These are phyloP conservation scores for Myxozyma neotropica DNA, from an alignment of 805 yeast species.

Conservation along the genomic window DNA sequence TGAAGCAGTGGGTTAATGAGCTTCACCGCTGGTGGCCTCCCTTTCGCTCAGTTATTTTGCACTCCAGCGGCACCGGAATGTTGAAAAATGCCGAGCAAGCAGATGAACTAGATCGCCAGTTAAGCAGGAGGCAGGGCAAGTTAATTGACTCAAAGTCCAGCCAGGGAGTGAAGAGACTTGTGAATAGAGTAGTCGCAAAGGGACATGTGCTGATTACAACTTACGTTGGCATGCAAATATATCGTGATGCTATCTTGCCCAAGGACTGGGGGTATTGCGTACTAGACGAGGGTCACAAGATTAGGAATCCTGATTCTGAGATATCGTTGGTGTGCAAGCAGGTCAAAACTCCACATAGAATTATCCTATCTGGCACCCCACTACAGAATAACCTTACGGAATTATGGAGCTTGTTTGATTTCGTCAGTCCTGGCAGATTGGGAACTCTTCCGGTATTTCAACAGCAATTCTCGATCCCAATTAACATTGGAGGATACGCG, in stretches of 20 bases:
- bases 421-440: constrained; percentile 88
- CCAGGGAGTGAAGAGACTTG: constrained; percentile 34
- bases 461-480: constrained; percentile 87
- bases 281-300: constrained; percentile 95
- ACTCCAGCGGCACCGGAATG: constrained; percentile 93
- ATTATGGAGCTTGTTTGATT: constrained; percentile 93
- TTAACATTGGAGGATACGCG: constrained; percentile 96
- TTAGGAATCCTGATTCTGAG: constrained; percentile 89
- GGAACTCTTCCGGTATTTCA: constrained; percentile 96
- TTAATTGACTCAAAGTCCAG: constrained; percentile 38
- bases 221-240: constrained; percentile 79
- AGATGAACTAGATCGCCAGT: constrained; percentile 39
- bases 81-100: constrained; percentile 38
- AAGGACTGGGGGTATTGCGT: constrained; percentile 87
- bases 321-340: constrained; percentile 85
- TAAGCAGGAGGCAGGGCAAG: constrained; percentile 43
- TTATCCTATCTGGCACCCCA: constrained; percentile 94
- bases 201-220: constrained; percentile 92
- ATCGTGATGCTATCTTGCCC: constrained; percentile 63
- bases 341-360: constrained; percentile 76
- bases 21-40: constrained; percentile 99
- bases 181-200: constrained; percentile 28
- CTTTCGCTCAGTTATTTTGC: constrained; percentile 78
- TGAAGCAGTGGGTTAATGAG: constrained; percentile 97
- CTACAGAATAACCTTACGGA: constrained; percentile 91